Base-by-base conservation (phyloP, 768 basidiomycete genomes). In the Kwoniella botswanensis region DNA sequence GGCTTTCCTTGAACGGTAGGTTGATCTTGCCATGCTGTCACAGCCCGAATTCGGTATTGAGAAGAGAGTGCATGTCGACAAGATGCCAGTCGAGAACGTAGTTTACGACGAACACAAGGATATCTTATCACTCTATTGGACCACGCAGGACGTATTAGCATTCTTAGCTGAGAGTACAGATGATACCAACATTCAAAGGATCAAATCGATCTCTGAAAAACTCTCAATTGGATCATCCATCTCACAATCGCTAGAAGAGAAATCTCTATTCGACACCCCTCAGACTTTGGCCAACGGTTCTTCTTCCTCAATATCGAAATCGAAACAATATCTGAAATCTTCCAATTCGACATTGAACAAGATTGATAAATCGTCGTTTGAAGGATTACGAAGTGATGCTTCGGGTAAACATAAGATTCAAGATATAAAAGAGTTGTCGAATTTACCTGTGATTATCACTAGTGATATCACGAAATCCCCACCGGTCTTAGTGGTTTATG, bases 1-100 rank as follows among this genome's bases (percentile, higher is more conserved):
- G 43, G n/a, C 55, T 12, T 43, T 22, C 0, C 43, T 29, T 26
- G 22, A 18, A 29, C 56, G 54, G 69, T 22, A 67, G 26, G 65
- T 44, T 67, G 59, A 74, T 43, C 68, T 71, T 18, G 4, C 7
- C 21, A 21, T 22, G 11, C 54, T 5, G 11, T 18, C 21, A 15
- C 66, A 82, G 81, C 92, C 93, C 53, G 97, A 98, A 83, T 98
- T 98, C 81, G 93, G 96, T 42, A 98, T 99, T 76, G 97, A 99
- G 86, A 99, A 99, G 86, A 89, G 97, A 46, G 95, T 98, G 2
- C 97, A 98, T 78, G 93, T 95, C 53, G 97, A 98, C 82, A 94
- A 98, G 85, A 97, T 99, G 93, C 96, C 97, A 26, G 93, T 97
- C 69, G 93, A 97, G 92, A 98, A 96, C 77, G 92, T 94, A 80